These are phyloP conservation scores for Pyrenochaeta sp. DNA, from an alignment of 2,329 filamentous ascomycete genomes.

Conservation along the genomic window DNA sequence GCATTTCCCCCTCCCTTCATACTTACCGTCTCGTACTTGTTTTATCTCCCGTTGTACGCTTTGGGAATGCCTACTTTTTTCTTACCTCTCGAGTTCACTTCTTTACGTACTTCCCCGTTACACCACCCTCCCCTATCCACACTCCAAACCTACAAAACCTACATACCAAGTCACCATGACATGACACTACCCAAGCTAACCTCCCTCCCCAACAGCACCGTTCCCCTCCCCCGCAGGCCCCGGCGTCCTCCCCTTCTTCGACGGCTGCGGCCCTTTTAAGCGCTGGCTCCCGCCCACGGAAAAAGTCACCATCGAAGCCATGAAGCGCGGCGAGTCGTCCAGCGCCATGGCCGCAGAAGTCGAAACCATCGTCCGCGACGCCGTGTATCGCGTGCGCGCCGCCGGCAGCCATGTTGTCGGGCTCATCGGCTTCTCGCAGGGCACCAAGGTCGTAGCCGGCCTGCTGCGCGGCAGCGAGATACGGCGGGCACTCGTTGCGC, in stretches of 20 bases:
- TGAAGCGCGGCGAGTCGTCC: conserved; percentile 20
- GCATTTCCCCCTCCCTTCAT: no score
- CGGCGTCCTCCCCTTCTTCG: conserved; percentile 48
- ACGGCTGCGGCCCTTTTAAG: conserved; percentile 45
- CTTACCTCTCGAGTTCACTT: no score
- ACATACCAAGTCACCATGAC: no score
- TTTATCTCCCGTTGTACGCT: no score
- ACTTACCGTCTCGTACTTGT: no score
- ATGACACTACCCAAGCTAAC: no score
- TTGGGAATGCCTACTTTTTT: neutral
- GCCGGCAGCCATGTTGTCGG: conserved; percentile 37
- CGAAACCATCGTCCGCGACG: conserved; percentile 25
- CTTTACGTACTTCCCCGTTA: neutral
- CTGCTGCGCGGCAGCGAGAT: conserved; percentile 37
- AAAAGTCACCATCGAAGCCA: conserved; percentile 21
- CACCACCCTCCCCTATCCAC: neutral
- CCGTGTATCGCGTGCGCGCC: conserved; percentile 17
- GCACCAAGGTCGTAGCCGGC: conserved; percentile 43
- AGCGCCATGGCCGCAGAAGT: conserved; percentile 25
- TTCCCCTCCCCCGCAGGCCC: conserved; percentile 44
- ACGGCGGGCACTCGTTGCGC: conserved; percentile 8
- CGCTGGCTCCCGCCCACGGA: conserved; percentile 38
- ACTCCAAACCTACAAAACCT: no score
- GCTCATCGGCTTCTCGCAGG: conserved; percentile 42
- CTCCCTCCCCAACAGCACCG: conserved; percentile 31